These are phyloP conservation scores for Logfia minima DNA, from an alignment of 129 eudicot genomes.

Conservation along the genomic window DNA sequence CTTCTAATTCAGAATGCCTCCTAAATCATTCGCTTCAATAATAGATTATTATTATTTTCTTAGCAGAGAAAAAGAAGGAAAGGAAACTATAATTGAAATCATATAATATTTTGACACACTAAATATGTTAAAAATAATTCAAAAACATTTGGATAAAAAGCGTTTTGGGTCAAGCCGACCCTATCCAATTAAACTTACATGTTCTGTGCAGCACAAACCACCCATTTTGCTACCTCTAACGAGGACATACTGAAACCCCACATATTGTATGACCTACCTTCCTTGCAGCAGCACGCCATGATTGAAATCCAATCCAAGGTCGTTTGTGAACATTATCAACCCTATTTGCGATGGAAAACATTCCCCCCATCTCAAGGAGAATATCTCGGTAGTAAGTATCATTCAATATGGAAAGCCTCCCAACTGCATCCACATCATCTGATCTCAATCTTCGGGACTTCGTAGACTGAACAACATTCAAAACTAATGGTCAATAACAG, in stretches of 20 bases:
- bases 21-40: background rate
- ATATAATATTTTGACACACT: background rate
- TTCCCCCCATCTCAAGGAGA: conserved; percentile 95
- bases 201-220: background rate
- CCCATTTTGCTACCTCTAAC: background rate
- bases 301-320: conserved; percentile 98
- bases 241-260: conserved; percentile 11
- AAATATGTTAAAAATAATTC: background rate
- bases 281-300: conserved; percentile 95
- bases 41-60: background rate
- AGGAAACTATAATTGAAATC: background rate
- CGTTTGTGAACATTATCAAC: conserved; percentile 83
- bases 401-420: conserved; percentile 74
- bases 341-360: conserved; percentile 85
- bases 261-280: conserved; percentile 47
- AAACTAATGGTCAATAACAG: conserved; percentile 21
- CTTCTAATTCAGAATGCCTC: background rate
- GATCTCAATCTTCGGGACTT: conserved; percentile 77
- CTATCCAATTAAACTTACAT: background rate
- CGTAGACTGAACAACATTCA: conserved; percentile 47
- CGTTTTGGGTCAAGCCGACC: background rate
- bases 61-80: background rate
- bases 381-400: conserved; percentile 66
- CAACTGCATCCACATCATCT: conserved; percentile 93
- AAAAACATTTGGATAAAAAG: background rate